Evolutionary conservation across 2,329 filamentous ascomycete species (phyloP), one percentile per base, ranked within the genome.

Genomic region (Pyrenophora graminea): DNA sequence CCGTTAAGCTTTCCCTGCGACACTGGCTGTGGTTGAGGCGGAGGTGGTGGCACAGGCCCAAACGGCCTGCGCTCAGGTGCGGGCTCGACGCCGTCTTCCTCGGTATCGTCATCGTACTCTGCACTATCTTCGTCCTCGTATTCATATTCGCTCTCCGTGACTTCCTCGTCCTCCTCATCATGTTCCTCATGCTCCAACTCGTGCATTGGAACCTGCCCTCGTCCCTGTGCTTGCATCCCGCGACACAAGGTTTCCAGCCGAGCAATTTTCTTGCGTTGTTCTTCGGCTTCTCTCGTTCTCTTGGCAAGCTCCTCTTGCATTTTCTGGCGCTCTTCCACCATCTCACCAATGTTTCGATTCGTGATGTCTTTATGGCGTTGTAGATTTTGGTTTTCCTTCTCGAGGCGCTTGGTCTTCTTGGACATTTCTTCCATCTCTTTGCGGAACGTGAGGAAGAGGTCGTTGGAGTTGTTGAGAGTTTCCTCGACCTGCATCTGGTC

Each of bases 381-480:
- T 44, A 96, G 82, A 15, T 85, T 88, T 64, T 94, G 88, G 67
- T 99, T 97, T 69, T 99, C 94, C 76, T 96, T 96, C 74, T 99
- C 94, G 45, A 99, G 80, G 21, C 91, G 87, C 76, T 97, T 97
- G 5, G 93, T 96, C 79, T 97, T 97, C 79, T 97, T 97, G 1
- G 92, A 96, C 92, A 97, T 97, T 69, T 97, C 94, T 76, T 97
- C 94, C 92, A 97, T 97, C 76, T 97, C 94, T 77, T 96, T 97
- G 47, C 93, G 85, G 76, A 97, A 97, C 1, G 94, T 97, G 62
- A 97, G 80, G 75, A 97, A 97, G 46, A 97, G 80, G 72, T 97
- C 94, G 78, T 97, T 97, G 75, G 91, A 96, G 72, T 97, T 97
- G 77, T 97, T 97, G 44, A 97, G 83, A 32, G 93, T 97, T 76